Conservation (phyloP, 2,329 filamentous ascomycete genomes). For the Beauveria caledonica region DNA sequence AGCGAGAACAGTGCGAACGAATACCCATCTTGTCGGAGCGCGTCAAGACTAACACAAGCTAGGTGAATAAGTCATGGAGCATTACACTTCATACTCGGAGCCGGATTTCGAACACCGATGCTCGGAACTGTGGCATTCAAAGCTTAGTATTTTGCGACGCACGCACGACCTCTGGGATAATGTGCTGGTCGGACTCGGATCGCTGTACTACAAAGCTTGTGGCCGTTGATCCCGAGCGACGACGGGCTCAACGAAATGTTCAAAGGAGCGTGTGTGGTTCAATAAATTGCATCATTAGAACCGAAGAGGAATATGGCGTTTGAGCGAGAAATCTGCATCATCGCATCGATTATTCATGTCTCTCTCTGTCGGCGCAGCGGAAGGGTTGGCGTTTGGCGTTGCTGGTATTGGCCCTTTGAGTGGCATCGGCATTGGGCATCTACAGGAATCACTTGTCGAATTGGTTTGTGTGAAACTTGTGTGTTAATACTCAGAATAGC, state of each 20-base stretch:
- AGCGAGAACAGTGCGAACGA: not conserved
- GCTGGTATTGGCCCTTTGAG: not conserved
- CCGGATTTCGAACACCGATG: not conserved
- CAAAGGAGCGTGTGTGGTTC: not conserved
- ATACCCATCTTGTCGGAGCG: not conserved
- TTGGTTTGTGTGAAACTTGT: not conserved
- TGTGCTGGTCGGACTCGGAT: constrained; percentile 31
- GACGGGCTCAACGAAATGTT: not conserved
- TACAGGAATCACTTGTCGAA: not conserved
- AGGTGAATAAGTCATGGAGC: not conserved
- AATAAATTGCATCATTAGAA: not conserved
- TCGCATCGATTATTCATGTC: not conserved
- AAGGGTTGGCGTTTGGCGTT: not conserved
- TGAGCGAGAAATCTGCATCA: not conserved
- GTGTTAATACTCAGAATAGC: not conserved
- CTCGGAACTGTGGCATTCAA: constrained; percentile 5
- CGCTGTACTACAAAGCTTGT: constrained; percentile 27
- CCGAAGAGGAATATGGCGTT: not conserved
- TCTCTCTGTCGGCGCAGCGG: not conserved
- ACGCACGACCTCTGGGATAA: constrained; percentile 31
- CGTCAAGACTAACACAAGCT: not conserved
- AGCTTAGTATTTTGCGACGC: constrained; percentile 22
- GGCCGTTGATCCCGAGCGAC: not conserved
- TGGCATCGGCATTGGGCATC: not conserved
- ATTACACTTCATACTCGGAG: constrained; percentile 3